Evolutionary conservation across 1,284 basidiomycete species (phyloP), one percentile per base, ranked within the genome.

Genomic region (Anthracocystis setariae): DNA sequence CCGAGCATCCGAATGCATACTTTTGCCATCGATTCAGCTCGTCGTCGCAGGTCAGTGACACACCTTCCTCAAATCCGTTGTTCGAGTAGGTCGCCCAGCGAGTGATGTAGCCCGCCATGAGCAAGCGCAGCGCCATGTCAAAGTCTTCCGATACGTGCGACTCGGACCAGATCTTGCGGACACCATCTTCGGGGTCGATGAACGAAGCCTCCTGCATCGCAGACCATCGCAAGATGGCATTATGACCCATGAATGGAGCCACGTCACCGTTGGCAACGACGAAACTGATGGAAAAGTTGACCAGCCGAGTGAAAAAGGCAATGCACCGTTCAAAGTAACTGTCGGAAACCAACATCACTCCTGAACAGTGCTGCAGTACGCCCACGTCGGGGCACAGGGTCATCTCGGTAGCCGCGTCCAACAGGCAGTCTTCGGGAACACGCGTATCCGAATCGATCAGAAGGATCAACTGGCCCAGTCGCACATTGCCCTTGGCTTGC

Each of bases 241-340:
- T 93, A 83, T 93, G 92, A 0, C 92, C 92, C 64, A 93, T 90
- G 76, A 93, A 93, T 1, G 91, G 91, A 0, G 92, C 83, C 1
- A 74, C 29, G 45, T 65, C 64, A 13, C 76, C 62, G 40, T 27
- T 42, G 18, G 76, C 54, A 3, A 76, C 89, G 24, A 88, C 84
- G 73, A 88, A 85, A 0, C 63, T 61, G 61, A 80, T 80, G 29
- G 65, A 29, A 24, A 68, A 62, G 54, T 80, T 80, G 61, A 80
- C 69, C 7, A 58, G 17, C 0, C 55, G 46, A 0, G 66, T 73
- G 84, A 94, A 93, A 84, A 90, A 90, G 0, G 91, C 88, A 77
- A 93, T 89, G 2, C 90, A 90, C 76, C 91, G 91, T 81, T 93
- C 92, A 75, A 93, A 93, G 84, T 91, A 93, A 83, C 92, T 90